Conservation (phyloP, 164 flowering plant genomes). For the Stephania japonica region DNA sequence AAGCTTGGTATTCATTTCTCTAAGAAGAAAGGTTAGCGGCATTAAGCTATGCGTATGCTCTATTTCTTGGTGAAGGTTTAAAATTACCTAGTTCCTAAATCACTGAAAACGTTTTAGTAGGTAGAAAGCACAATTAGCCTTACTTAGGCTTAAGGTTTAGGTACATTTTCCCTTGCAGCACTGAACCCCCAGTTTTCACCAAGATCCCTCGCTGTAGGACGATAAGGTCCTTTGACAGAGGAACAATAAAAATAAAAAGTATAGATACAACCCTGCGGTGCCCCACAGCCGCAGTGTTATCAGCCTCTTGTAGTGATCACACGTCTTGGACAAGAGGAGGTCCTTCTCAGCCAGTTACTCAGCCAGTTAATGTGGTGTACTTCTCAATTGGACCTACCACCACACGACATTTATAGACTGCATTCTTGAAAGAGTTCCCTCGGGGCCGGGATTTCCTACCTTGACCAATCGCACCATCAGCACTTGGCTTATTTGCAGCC, state of each 20-base stretch:
- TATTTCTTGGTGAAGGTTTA: not conserved
- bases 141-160: not conserved
- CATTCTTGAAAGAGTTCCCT: conserved; percentile 13
- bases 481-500: conserved; percentile 25
- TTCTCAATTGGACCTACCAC: conserved; percentile 10
- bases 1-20: not conserved
- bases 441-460: conserved; percentile 20
- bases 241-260: not conserved
- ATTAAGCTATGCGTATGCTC: not conserved
- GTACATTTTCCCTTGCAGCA: not conserved
- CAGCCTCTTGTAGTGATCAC: conserved; percentile 10
- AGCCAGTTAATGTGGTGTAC: conserved; percentile 17
- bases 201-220: not conserved
- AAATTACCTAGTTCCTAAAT: not conserved
- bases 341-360: not conserved
- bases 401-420: not conserved
- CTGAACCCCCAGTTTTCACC: not conserved
- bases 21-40: not conserved
- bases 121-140: not conserved
- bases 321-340: conserved; percentile 15
- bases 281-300: not conserved
- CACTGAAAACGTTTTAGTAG: not conserved
- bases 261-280: conserved; percentile 6
- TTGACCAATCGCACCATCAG: conserved; percentile 15
- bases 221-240: not conserved